These are phyloP conservation scores for Leccinum pallidistipes DNA, from an alignment of 1,284 basidiomycete genomes.

Conservation along the genomic window DNA sequence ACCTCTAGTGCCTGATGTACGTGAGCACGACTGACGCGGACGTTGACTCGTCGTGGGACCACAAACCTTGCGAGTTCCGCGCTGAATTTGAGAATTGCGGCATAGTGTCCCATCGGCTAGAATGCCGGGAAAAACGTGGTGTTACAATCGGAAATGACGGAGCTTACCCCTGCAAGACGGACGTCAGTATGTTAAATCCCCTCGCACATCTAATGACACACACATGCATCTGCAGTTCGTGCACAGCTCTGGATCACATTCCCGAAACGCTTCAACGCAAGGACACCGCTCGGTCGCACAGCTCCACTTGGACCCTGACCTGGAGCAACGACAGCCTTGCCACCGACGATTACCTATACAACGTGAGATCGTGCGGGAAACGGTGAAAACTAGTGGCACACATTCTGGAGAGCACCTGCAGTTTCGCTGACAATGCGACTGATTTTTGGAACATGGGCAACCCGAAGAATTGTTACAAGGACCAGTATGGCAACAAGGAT, in stretches of 20 bases:
- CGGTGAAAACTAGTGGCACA: constrained; percentile 20
- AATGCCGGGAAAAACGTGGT: neutral
- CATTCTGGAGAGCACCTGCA: constrained; percentile 41
- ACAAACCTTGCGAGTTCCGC: constrained; percentile 27
- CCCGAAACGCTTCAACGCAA: constrained; percentile 36
- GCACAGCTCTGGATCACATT: constrained; percentile 45
- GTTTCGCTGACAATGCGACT: constrained; percentile 40
- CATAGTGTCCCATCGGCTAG: constrained; percentile 27
- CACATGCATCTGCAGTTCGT: constrained; percentile 28
- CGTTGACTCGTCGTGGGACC: neutral
- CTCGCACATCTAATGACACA: constrained; percentile 8
- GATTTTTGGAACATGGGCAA: constrained; percentile 39
- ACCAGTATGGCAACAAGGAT: constrained; percentile 43
- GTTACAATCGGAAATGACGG: neutral
- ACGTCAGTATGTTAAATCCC: neutral
- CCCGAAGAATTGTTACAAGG: constrained; percentile 33
- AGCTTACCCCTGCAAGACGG: constrained; percentile 28
- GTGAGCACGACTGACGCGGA: constrained; percentile 1
- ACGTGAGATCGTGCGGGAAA: neutral
- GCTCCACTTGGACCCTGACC: constrained; percentile 11
- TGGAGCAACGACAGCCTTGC: constrained; percentile 42
- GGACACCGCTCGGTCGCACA: constrained; percentile 37
- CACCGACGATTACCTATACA: constrained; percentile 38
- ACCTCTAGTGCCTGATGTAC: constrained; percentile 34
- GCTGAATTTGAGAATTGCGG: constrained; percentile 34